Evolutionary conservation across 176 grass and related monocot genomes (phyloP).

Genomic region (Aegilops tauschii): DNA sequence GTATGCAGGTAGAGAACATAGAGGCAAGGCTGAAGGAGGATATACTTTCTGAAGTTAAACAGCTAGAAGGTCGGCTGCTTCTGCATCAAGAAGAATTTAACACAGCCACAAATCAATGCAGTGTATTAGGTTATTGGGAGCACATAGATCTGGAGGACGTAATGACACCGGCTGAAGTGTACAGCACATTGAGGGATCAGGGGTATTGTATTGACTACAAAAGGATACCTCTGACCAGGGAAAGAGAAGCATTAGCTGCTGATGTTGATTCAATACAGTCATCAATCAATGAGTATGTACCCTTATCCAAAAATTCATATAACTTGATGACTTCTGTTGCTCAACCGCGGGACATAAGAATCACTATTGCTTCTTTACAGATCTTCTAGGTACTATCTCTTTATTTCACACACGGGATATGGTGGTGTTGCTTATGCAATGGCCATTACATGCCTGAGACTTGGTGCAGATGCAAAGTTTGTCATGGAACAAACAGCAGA

Average conservation of each 20-base stretch:
- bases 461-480: slow-evolving; percentile 80
- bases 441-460: slow-evolving; percentile 82
- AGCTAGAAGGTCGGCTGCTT: slow-evolving; percentile 73
- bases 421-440: slow-evolving; percentile 94
- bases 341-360: slow-evolving; percentile 4
- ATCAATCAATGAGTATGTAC: slow-evolving; percentile 63
- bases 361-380: slow-evolving; percentile 51
- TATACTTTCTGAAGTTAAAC: slow-evolving; percentile 75
- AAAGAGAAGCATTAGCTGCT: slow-evolving; percentile 93
- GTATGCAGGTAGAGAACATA: slow-evolving; percentile 81
- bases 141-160: slow-evolving; percentile 71
- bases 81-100: slow-evolving; percentile 85
- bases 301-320: slow-evolving; percentile 9
- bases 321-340: not conserved
- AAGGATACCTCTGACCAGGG: slow-evolving; percentile 91
- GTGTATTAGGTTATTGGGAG: slow-evolving; percentile 96
- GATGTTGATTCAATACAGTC: slow-evolving; percentile 96
- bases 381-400: slow-evolving; percentile 84
- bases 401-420: slow-evolving; percentile 93
- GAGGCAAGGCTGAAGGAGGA: slow-evolving; percentile 96
- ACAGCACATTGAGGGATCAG: slow-evolving; percentile 54
- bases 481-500: slow-evolving; percentile 77
- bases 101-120: slow-evolving; percentile 48
- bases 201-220: slow-evolving; percentile 79
- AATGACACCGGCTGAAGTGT: slow-evolving; percentile 85